Evolutionary conservation across 495 filamentous ascomycete genomes (phyloP).

Genomic region (Staphylotrichum tortipilum): DNA sequence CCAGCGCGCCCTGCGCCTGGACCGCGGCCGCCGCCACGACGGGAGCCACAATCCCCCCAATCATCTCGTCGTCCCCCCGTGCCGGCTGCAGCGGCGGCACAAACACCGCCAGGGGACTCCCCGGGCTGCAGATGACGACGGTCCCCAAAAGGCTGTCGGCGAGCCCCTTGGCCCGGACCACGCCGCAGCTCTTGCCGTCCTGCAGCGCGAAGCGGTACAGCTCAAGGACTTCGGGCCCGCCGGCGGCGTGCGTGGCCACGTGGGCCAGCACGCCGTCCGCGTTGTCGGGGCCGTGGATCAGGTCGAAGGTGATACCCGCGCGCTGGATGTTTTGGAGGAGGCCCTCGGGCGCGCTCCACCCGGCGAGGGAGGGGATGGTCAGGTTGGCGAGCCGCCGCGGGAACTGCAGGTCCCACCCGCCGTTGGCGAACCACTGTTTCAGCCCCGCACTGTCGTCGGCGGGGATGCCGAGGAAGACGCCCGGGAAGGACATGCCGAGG

Average conservation of each 20-base stretch:
- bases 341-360: conserved; percentile 67
- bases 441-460: conserved; percentile 40
- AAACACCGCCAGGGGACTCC: conserved; percentile 56
- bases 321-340: conserved; percentile 61
- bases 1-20: conserved; percentile 53
- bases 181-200: conserved; percentile 63
- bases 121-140: conserved; percentile 70
- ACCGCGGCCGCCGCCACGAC: conserved; percentile 53
- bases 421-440: conserved; percentile 46
- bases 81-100: conserved; percentile 55
- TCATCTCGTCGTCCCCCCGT: conserved; percentile 30
- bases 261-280: conserved; percentile 67
- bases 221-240: conserved; percentile 74
- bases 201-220: conserved; percentile 71
- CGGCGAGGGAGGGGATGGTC: conserved; percentile 53
- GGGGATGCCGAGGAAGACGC: conserved; percentile 72
- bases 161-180: conserved; percentile 70
- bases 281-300: conserved; percentile 73
- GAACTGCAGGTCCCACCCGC: conserved; percentile 42
- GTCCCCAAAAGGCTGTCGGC: conserved; percentile 65
- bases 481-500: conserved; percentile 68
- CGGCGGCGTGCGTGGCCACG: conserved; percentile 61
- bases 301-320: conserved; percentile 61
- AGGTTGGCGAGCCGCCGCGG: conserved; percentile 52
- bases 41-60: conserved; percentile 75